phyloP scores from a whole-genome alignment of 495 filamentous ascomycete species.

The Pyronema domesticum region DNA sequence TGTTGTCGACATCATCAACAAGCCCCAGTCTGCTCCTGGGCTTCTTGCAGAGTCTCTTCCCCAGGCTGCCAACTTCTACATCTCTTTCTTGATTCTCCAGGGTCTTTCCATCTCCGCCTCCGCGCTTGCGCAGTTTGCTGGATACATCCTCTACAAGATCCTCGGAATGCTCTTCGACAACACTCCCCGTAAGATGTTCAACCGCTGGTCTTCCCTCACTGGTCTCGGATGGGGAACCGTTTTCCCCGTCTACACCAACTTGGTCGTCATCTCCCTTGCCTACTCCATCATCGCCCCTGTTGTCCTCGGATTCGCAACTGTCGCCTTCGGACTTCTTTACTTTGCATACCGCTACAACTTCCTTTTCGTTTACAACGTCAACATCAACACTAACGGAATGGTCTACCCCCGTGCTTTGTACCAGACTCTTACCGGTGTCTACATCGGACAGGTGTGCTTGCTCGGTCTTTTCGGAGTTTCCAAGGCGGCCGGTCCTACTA shows the following conservation, averaged over 20 bases:
- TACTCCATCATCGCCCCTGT: constrained; percentile 86
- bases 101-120: constrained; percentile 67
- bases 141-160: constrained; percentile 58
- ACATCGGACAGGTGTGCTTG: constrained; percentile 68
- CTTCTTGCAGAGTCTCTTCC: constrained; percentile 64
- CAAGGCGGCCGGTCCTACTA: constrained; percentile 51
- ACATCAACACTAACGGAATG: constrained; percentile 79
- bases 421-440: constrained; percentile 76
- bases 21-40: constrained; percentile 41
- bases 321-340: constrained; percentile 78
- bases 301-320: constrained; percentile 67
- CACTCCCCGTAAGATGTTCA: constrained; percentile 41
- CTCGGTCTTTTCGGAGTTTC: constrained; percentile 76
- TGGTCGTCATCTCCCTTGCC: constrained; percentile 70
- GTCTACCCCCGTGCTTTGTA: constrained; percentile 80
- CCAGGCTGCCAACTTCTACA: constrained; percentile 77
- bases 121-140: constrained; percentile 57
- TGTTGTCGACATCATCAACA: constrained; percentile 40
- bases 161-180: constrained; percentile 47
- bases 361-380: constrained; percentile 70
- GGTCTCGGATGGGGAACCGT: constrained; percentile 75
- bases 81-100: constrained; percentile 87
- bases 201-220: constrained; percentile 42
- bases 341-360: constrained; percentile 90
- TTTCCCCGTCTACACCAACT: constrained; percentile 67